These are phyloP conservation scores for Aspergillus haitiensis DNA, from an alignment of 495 filamentous ascomycete species.

Conservation along the genomic window DNA sequence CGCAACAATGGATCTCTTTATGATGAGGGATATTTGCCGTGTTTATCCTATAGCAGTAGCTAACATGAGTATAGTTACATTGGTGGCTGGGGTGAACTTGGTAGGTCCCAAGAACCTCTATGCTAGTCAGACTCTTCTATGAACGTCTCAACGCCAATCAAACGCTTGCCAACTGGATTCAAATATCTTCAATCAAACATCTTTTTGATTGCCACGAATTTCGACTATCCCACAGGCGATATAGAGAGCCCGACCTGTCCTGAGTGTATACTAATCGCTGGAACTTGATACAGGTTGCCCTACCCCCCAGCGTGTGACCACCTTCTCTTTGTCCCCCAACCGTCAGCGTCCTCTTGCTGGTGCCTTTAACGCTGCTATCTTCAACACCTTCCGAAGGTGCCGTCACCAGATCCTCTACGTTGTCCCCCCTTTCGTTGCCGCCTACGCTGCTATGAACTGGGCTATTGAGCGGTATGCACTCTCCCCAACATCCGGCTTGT, in stretches of 20 bases:
- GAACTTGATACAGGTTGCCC: slow-evolving; percentile 38
- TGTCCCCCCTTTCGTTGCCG: slow-evolving; percentile 71
- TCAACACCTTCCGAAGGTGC: slow-evolving; percentile 61
- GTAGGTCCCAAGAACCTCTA: slow-evolving; percentile 53
- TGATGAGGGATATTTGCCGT: neutral
- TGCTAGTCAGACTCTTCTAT: neutral
- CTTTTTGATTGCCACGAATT: neutral
- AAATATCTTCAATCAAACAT: neutral
- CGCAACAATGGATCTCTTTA: neutral
- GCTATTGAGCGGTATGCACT: slow-evolving; percentile 72
- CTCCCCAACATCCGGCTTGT: neutral
- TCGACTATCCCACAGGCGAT: neutral
- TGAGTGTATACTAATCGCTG: slow-evolving; percentile 8
- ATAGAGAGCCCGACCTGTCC: neutral
- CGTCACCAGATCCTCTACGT: slow-evolving; percentile 75
- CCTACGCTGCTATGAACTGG: slow-evolving; percentile 82
- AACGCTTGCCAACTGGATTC: neutral
- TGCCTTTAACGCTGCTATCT: slow-evolving; percentile 60
- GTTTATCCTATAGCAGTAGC: slow-evolving; percentile 12
- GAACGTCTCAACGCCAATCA: neutral
- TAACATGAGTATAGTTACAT: slow-evolving; percentile 64
- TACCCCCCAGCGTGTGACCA: slow-evolving; percentile 62
- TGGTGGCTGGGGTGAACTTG: slow-evolving; percentile 82
- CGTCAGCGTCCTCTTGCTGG: slow-evolving; percentile 66
- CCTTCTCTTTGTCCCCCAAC: slow-evolving; percentile 63